phyloP scores from a whole-genome alignment of 2,329 filamentous ascomycete genomes.

The Sclerotinia borealis region DNA sequence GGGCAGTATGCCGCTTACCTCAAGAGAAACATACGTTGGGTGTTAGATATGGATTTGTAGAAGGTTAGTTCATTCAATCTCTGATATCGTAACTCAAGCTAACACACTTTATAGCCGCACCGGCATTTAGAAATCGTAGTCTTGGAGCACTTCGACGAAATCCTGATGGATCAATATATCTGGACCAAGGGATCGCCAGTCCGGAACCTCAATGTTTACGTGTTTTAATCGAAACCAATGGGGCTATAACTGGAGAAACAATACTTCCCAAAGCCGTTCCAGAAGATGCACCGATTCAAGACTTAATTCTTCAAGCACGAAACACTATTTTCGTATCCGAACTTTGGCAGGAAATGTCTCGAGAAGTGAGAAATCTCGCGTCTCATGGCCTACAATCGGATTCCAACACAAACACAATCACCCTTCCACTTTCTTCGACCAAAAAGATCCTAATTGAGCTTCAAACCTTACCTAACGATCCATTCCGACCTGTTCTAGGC shows the following conservation, averaged over 20 bases:
- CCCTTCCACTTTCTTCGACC: conserved; percentile 46
- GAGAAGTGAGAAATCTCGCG: conserved; percentile 69
- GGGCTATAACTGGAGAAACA: conserved; percentile 52
- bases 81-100: conserved; percentile 20
- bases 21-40: conserved; percentile 68
- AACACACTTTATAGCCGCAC: conserved; percentile 40
- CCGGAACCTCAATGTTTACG: conserved; percentile 55
- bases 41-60: conserved; percentile 84
- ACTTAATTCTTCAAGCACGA: conserved; percentile 65
- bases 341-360: conserved; percentile 80
- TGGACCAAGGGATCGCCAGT: conserved; percentile 54
- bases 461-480: conserved; percentile 46
- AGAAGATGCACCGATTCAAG: conserved; percentile 55
- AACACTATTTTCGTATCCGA: conserved; percentile 81
- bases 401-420: conserved; percentile 48
- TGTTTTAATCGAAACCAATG: conserved; percentile 57
- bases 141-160: conserved; percentile 72
- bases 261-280: conserved; percentile 46
- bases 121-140: conserved; percentile 61
- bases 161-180: conserved; percentile 65
- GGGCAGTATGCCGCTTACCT: conserved; percentile 76
- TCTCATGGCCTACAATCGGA: conserved; percentile 61
- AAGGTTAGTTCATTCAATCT: conserved; percentile 36
- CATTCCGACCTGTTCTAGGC: conserved; percentile 33
- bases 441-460: conserved; percentile 63